Conservation (phyloP, 208 protist species). For the Paratrypanosoma confusum region DNA sequence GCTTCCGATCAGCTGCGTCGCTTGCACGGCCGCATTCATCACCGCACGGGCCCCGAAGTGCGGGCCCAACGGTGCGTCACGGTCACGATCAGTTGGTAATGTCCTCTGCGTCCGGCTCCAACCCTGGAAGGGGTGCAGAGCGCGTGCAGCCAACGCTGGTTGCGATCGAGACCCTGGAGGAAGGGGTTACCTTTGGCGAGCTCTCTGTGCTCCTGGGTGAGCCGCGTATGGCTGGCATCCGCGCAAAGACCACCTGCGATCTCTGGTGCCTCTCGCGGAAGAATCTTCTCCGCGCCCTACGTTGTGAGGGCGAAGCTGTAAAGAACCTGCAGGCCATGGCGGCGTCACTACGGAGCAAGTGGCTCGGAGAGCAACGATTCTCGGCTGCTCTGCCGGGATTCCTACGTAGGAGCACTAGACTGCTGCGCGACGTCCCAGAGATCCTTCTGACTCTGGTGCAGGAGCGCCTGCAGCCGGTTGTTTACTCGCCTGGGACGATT, state of each 20-base stretch:
- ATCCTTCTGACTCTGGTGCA: conserved; percentile 68
- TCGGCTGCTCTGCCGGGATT: conserved; percentile 43
- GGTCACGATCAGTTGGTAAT: too few species aligned
- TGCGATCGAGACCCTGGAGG: conserved; percentile 19
- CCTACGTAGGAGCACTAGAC: conserved; percentile 45
- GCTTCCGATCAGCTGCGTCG: too few species aligned
- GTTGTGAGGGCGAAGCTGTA: conserved; percentile 54
- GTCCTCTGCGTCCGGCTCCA: background rate
- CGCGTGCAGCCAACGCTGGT: background rate
- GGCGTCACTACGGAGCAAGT: conserved; percentile 67
- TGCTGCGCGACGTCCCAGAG: conserved; percentile 47
- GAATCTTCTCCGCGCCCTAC: conserved; percentile 45
- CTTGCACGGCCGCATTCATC: too few species aligned
- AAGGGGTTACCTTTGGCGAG: conserved; percentile 72
- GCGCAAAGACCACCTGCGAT: conserved; percentile 62
- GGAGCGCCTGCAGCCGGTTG: conserved; percentile 70
- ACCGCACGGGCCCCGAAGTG: too few species aligned
- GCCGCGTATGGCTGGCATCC: conserved; percentile 53
- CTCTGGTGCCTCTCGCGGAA: conserved; percentile 66
- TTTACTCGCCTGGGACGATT: conserved; percentile 56
- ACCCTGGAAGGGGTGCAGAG: background rate
- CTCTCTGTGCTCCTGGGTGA: conserved; percentile 75
- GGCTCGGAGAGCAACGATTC: conserved; percentile 76
- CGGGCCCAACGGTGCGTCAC: background rate
- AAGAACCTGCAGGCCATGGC: conserved; percentile 53